Base-by-base conservation (phyloP, 306 rosid species). In the Spatholobus suberectus region DNA sequence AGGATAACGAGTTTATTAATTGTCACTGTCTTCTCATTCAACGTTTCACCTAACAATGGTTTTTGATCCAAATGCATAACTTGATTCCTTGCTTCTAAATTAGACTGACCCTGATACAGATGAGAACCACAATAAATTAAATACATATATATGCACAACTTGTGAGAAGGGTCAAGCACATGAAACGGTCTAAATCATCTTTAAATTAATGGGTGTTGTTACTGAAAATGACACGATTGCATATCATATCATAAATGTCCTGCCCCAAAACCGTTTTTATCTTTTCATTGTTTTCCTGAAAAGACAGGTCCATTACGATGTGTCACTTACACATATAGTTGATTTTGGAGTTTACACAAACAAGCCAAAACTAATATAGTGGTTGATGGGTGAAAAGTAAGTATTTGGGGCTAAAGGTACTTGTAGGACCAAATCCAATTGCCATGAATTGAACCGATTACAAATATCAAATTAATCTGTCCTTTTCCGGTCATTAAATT, bases 31-130 rank as follows among this genome's bases (percentile, higher is more conserved):
- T 51, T 70, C 71, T 5, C 8, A 35, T 85, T 87, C 86, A 85
- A 84, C 84, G 73, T 87, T 85, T 85, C 83, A 88, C 90, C 88
- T 85, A 88, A 88, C 83, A 82, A 78, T 54, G 46, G 44, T 5
- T 77, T 69, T 59, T 41, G 27, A 68, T 58, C 61, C 17, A 54
- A 76, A 59, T 84, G 59, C 62, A 74, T 76, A 80, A 59, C 77
- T 65, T 81, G 86, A 84, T 81, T 81, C 84, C 79, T 84, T 84
- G 85, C 86, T 77, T 87, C 72, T 76, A 75, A 81, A 55, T 55
- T 73, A 73, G 72, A 55, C 54, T 57, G 70, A 87, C 54, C 76
- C 58, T 27, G 26, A 40, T 52, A 80, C 41, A 52, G 81, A 77
- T 77, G 63, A 80, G 80, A 80, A 76, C 61, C 49, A 77, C 58